Percentiles rank a stretch among this genome's conserved stretches.
phyloP scores from a whole-genome alignment of 2,329 filamentous ascomycete species.

The Tolypocladium tundrense region DNA sequence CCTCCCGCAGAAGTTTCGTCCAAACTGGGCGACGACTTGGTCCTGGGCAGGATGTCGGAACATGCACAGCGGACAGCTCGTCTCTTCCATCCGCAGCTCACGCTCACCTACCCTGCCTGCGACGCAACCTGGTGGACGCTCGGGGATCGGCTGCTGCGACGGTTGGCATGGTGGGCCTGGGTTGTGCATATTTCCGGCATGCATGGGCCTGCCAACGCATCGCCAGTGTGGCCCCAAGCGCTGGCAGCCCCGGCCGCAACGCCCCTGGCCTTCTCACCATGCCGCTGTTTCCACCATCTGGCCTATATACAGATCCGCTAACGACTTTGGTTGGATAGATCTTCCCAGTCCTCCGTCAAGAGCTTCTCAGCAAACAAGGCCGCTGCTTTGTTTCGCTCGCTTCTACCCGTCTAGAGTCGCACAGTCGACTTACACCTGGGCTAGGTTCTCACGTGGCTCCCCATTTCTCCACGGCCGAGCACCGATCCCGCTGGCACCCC shows the following conservation, averaged over 20 bases:
- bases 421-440: slow-evolving; percentile 2
- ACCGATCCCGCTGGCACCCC: slow-evolving; percentile 18
- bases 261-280: slow-evolving; percentile 10
- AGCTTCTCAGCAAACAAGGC: slow-evolving; percentile 11
- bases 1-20: neutral
- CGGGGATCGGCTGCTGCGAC: slow-evolving; percentile 7
- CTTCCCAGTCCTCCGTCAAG: slow-evolving; percentile 13
- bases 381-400: slow-evolving; percentile 11
- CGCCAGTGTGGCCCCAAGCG: slow-evolving; percentile 21
- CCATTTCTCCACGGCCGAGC: slow-evolving; percentile 22
- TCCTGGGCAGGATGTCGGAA: neutral
- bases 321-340: slow-evolving; percentile 26
- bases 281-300: slow-evolving; percentile 12
- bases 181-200: slow-evolving; percentile 46
- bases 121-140: neutral
- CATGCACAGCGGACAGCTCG: neutral
- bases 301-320: slow-evolving; percentile 22
- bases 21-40: neutral
- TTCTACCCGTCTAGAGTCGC: slow-evolving; percentile 7
- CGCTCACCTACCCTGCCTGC: neutral
- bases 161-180: slow-evolving; percentile 7
- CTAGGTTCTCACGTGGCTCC: slow-evolving; percentile 32
- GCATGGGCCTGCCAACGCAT: slow-evolving; percentile 36
- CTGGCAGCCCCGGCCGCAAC: slow-evolving; percentile 11
- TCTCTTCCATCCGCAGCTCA: neutral